phyloP scores from a whole-genome alignment of 1,284 basidiomycete species.

The Rhizoctonia solani region DNA sequence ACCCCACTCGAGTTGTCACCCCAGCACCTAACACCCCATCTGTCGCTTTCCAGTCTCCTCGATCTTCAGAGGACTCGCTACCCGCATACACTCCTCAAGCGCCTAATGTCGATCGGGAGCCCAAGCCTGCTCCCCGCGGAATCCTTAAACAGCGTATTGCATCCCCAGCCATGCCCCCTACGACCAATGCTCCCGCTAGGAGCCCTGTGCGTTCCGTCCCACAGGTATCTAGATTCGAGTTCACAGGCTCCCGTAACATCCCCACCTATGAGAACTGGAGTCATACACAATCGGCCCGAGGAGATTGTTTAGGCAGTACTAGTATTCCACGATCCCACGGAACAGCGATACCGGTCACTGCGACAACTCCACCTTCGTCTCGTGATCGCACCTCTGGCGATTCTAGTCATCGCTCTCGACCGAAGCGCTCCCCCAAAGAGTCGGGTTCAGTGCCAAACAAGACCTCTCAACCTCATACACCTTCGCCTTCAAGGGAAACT shows the following conservation, averaged over 20 bases:
- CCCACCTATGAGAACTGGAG: constrained; percentile 28
- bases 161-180: background rate
- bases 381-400: constrained; percentile 1
- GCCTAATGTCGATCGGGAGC: background rate
- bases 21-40: background rate
- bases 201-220: background rate
- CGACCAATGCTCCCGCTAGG: background rate
- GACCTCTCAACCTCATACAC: background rate
- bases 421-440: background rate
- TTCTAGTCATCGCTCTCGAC: background rate
- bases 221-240: constrained; percentile 7
- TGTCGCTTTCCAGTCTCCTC: background rate
- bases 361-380: background rate
- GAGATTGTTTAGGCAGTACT: constrained; percentile 1
- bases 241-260: constrained; percentile 15
- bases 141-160: constrained; percentile 26
- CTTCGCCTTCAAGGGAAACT: constrained; percentile 2
- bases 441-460: background rate
- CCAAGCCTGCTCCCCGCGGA: constrained; percentile 3
- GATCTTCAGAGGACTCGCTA: background rate
- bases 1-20: background rate
- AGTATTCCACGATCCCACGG: too few relatives aligned
- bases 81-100: background rate
- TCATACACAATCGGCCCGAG: constrained; percentile 7
- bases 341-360: background rate